phyloP scores from a whole-genome alignment of 352 stramenopile genomes.

The Phytophthora chlamydospora region DNA sequence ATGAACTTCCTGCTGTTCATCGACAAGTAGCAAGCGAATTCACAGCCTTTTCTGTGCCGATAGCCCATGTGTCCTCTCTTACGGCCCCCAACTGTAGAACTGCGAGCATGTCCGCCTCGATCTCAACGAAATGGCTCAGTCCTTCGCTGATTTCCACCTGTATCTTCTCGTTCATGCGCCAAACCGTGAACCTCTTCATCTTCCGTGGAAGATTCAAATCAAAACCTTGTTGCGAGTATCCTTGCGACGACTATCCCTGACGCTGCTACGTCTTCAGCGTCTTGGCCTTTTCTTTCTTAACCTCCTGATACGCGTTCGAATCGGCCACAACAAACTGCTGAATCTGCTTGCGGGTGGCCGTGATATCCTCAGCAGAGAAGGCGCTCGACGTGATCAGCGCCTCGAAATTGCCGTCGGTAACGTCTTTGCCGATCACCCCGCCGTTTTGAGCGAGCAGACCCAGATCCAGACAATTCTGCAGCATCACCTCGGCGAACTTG shows the following conservation, averaged over 20 bases:
- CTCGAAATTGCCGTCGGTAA: conserved; percentile 50
- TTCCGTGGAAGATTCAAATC: background rate
- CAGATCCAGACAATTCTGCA: conserved; percentile 46
- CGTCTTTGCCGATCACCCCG: conserved; percentile 42
- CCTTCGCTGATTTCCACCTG: no score
- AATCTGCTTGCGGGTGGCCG: conserved; percentile 38
- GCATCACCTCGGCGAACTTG: conserved; percentile 64
- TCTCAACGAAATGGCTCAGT: no score
- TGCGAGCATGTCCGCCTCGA: no score
- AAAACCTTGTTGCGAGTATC: conserved; percentile 18
- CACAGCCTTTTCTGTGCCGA: no score
- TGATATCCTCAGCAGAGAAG: conserved; percentile 53
- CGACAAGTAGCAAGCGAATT: no score
- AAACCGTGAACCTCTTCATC: no score
- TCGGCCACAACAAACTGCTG: conserved; percentile 44
- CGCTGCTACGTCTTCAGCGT: conserved; percentile 4
- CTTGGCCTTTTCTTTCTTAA: conserved; percentile 28
- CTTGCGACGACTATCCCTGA: conserved; percentile 5
- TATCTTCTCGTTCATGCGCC: no score
- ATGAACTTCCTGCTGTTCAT: no score
- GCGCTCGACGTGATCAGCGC: conserved; percentile 43
- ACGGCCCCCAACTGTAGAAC: no score
- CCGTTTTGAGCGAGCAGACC: conserved; percentile 25
- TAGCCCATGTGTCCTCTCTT: no score
- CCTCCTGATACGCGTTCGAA: conserved; percentile 30